These are phyloP conservation scores for Bauhinia variegata DNA, from an alignment of 306 rosid genomes.

Conservation along the genomic window DNA sequence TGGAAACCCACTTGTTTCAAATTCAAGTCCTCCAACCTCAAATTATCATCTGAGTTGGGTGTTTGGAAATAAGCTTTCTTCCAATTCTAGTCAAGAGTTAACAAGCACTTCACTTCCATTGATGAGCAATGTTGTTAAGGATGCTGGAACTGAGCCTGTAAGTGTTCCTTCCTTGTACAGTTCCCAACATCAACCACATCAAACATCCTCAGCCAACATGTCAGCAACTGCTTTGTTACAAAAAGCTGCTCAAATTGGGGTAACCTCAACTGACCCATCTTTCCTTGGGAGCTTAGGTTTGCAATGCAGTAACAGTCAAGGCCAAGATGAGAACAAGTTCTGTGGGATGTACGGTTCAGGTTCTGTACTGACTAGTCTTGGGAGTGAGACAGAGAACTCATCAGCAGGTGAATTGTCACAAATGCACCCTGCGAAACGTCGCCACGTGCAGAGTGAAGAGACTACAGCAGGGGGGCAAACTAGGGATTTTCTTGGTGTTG, in stretches of 20 bases:
- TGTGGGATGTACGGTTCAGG: constrained; percentile 53
- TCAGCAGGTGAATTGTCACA: constrained; percentile 47
- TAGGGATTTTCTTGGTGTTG: constrained; percentile 91
- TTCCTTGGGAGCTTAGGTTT: constrained; percentile 65
- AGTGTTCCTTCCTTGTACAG: constrained; percentile 75
- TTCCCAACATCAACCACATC: constrained; percentile 51
- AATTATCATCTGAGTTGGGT: constrained; percentile 68
- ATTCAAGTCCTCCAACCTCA: constrained; percentile 44
- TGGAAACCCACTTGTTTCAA: constrained; percentile 46
- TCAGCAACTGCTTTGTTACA: constrained; percentile 94
- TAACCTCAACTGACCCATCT: constrained; percentile 63
- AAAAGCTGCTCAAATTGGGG: constrained; percentile 83
- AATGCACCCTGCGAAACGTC: constrained; percentile 67
- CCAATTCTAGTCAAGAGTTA: constrained; percentile 42
- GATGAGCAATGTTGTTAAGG: constrained; percentile 40
- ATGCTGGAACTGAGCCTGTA: constrained; percentile 38
- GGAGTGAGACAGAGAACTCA: constrained; percentile 47
- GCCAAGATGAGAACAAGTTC: constrained; percentile 54
- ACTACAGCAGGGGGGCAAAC: constrained; percentile 63
- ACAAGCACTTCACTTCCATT: constrained; percentile 46
- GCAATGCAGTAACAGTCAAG: constrained; percentile 45
- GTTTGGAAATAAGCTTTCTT: constrained; percentile 54
- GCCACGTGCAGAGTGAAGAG: constrained; percentile 55
- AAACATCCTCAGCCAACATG: constrained; percentile 57
- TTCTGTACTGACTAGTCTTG: constrained; percentile 38